Conservation (phyloP, 441 rosid species). For the Pelargonium citronellum region DNA sequence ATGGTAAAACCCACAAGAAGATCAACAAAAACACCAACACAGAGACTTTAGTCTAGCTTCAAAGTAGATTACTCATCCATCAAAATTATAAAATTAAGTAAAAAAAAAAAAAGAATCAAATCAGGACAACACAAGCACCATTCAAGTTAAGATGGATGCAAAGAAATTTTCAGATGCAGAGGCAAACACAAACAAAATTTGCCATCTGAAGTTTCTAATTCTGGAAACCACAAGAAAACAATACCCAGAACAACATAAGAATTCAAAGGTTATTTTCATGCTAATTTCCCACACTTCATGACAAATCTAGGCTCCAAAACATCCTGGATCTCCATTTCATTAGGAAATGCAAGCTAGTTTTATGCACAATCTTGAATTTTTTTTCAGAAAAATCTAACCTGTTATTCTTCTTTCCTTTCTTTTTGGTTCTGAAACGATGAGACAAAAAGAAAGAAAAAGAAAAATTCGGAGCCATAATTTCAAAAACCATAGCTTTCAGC, state of each 20-base stretch:
- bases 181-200: background rate
- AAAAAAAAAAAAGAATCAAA: background rate
- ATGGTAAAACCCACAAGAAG: background rate
- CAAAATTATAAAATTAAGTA: background rate
- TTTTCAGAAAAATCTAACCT: background rate
- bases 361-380: background rate
- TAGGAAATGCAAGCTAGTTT: background rate
- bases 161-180: background rate
- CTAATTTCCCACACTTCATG: background rate
- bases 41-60: background rate
- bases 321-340: constrained; percentile 2
- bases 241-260: constrained; percentile 1
- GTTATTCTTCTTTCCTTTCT: background rate
- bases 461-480: background rate
- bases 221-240: background rate
- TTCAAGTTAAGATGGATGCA: background rate
- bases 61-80: background rate
- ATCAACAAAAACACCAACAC: background rate
- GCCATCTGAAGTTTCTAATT: background rate
- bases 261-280: background rate
- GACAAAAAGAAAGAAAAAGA: background rate
- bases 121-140: background rate
- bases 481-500: background rate
- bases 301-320: constrained; percentile 8
- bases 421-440: background rate